Conservation (phyloP, 208 protist genomes). For the Balamuthia mandrillaris region DNA sequence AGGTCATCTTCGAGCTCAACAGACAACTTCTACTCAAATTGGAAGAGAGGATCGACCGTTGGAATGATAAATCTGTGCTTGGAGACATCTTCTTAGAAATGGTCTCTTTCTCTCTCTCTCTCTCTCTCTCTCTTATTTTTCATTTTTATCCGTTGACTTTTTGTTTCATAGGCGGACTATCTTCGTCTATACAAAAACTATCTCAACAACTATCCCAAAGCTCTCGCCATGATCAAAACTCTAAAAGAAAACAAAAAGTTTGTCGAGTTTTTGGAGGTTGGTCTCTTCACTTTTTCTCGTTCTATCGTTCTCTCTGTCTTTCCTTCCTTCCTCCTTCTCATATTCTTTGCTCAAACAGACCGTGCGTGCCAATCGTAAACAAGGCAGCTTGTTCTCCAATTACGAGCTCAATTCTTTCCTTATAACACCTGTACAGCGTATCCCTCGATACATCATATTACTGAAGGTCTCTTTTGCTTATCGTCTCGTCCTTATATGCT, state of each 20-base stretch:
- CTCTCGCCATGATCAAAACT: neutral
- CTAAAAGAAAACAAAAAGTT: constrained; percentile 20
- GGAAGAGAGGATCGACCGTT: constrained; percentile 5
- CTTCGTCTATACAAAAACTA: neutral
- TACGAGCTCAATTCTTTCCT: constrained; percentile 39
- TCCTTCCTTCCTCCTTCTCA: neutral
- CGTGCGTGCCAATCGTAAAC: neutral
- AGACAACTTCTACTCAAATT: neutral
- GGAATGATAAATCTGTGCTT: neutral
- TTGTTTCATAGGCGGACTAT: neutral
- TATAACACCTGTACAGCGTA: constrained; percentile 28
- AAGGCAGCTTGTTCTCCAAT: constrained; percentile 15
- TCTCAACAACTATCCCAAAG: neutral
- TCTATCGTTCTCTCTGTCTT: neutral
- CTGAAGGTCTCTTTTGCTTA: neutral
- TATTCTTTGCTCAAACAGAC: neutral
- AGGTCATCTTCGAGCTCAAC: neutral
- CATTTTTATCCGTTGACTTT: neutral
- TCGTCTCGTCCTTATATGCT: no score
- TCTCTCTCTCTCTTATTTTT: neutral
- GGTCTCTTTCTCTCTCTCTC: neutral
- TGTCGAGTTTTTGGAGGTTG: constrained; percentile 6
- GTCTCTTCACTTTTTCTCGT: neutral
- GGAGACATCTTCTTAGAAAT: constrained; percentile 33
- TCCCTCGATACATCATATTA: constrained; percentile 26